phyloP scores from a whole-genome alignment of 129 eudicot genomes.

The Solidago caesia region DNA sequence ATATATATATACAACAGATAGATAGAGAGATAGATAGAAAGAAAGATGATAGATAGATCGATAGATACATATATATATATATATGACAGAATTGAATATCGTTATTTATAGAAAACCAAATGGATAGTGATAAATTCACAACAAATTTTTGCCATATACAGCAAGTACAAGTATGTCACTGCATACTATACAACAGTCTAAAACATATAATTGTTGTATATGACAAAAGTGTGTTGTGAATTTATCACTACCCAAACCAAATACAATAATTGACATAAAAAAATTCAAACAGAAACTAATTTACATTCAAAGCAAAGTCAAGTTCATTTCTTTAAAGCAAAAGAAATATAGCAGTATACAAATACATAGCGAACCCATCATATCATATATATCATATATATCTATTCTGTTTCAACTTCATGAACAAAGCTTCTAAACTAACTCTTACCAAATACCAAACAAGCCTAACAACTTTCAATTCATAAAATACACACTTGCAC shows the following conservation, averaged over 20 bases:
- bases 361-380: slow-evolving; percentile 22
- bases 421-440: slow-evolving; percentile 31
- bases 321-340: slow-evolving; percentile 17
- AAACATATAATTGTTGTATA: too few species aligned
- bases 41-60: too few species aligned
- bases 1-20: too few species aligned
- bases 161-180: too few species aligned
- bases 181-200: too few species aligned
- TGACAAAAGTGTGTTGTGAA: too few species aligned
- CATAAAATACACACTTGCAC: slow-evolving; percentile 26
- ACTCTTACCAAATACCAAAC: slow-evolving; percentile 18
- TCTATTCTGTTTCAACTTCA: slow-evolving; percentile 13
- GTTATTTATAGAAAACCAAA: not conserved
- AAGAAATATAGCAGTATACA: slow-evolving; percentile 22
- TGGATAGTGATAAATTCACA: too few species aligned
- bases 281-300: not conserved
- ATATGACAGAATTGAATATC: too few species aligned
- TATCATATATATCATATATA: not conserved
- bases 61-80: too few species aligned
- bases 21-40: too few species aligned
- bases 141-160: too few species aligned
- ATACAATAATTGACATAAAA: not conserved
- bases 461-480: slow-evolving; percentile 21
- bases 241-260: too few species aligned
- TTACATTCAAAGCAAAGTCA: slow-evolving; percentile 25